These are phyloP conservation scores for Micractinium sp. DNA, from an alignment of 139 green algal genomes.

Conservation along the genomic window DNA sequence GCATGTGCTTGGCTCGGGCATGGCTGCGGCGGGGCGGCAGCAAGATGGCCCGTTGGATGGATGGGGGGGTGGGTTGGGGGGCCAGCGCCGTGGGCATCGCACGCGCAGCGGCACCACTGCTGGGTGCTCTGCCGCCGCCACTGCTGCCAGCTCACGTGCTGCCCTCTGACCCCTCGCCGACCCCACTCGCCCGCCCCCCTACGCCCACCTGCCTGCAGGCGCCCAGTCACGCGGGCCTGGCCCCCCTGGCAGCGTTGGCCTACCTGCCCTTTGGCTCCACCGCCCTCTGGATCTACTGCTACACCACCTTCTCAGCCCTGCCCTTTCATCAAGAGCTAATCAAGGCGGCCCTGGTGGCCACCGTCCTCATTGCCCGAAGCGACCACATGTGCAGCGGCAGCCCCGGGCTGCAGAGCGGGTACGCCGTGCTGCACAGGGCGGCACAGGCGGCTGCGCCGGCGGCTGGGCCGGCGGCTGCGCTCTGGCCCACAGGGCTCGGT, in stretches of 20 bases:
- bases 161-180: no score
- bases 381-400: not conserved
- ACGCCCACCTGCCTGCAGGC: not conserved
- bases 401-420: not conserved
- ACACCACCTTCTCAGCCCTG: not conserved
- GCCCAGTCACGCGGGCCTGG: not conserved
- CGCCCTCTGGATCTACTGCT: not conserved
- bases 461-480: not conserved
- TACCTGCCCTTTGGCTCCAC: slow-evolving; percentile 1
- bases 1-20: no score
- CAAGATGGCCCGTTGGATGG: no score
- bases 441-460: not conserved
- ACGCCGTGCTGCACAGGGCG: not conserved
- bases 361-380: not conserved
- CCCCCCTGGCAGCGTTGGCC: not conserved
- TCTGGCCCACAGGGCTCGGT: not conserved
- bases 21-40: no score
- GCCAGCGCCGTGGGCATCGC: no score
- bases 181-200: no score
- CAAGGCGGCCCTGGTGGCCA: not conserved
- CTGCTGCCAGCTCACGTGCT: no score
- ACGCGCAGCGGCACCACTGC: no score
- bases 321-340: not conserved
- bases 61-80: no score
- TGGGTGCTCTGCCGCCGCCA: no score